Evolutionary conservation across 2,329 filamentous ascomycete genomes (phyloP).

Genomic region (Claviceps lovelessii): DNA sequence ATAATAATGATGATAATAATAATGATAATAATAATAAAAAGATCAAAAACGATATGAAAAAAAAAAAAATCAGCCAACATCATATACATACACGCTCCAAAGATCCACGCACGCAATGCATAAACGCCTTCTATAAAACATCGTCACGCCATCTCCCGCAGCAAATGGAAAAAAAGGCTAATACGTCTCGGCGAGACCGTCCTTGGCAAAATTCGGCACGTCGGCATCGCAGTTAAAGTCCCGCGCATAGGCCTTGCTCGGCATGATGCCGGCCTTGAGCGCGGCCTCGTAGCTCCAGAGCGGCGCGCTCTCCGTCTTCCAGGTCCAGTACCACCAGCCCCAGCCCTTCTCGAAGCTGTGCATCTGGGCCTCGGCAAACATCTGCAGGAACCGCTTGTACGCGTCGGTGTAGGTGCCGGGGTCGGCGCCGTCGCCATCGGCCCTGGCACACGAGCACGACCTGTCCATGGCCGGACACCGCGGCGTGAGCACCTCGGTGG

Average conservation of each 20-base stretch:
- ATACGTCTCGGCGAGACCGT: conserved; percentile 37
- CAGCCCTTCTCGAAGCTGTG: conserved; percentile 79
- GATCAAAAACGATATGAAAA: too few relatives aligned
- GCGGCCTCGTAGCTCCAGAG: conserved; percentile 91
- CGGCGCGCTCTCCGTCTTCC: conserved; percentile 72
- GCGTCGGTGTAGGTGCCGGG: conserved; percentile 48
- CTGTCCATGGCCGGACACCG: conserved; percentile 55
- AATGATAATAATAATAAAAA: too few relatives aligned
- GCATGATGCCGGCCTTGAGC: conserved; percentile 63
- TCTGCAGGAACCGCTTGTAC: conserved; percentile 76
- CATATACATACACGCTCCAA: too few relatives aligned
- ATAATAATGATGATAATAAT: too few relatives aligned
- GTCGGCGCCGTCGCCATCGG: conserved; percentile 62
- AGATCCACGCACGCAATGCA: too few relatives aligned
- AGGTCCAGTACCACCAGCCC: conserved; percentile 99
- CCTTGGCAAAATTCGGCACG: conserved; percentile 37
- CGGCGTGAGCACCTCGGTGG: conserved; percentile 49
- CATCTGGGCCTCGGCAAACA: conserved; percentile 96
- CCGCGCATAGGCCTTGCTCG: conserved; percentile 54
- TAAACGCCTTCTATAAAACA: too few relatives aligned
- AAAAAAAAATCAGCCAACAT: too few relatives aligned
- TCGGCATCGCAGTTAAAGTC: conserved; percentile 51
- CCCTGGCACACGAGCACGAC: conserved; percentile 56
- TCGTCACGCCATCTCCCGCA: too few relatives aligned
- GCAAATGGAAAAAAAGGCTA: conserved; percentile 7